Evolutionary conservation across 345 rosid genomes (phyloP).

Genomic region (Isatis tinctoria): DNA sequence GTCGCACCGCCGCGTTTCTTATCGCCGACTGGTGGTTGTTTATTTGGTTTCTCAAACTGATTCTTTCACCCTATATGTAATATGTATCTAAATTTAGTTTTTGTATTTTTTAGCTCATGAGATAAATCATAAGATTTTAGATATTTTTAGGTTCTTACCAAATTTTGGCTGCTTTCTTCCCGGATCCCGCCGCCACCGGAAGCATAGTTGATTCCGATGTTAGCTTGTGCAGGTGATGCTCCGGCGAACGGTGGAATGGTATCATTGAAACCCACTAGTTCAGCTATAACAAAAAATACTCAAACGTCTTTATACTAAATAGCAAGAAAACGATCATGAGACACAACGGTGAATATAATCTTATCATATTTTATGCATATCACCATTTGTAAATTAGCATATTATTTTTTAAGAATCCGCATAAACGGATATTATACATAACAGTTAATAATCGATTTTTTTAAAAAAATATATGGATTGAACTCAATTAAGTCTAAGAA

Average conservation of each 20-base stretch:
- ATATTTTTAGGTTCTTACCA: slow-evolving; percentile 29
- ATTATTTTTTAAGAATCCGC: no score
- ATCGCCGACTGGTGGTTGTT: slow-evolving; percentile 37
- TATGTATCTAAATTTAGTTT: background rate
- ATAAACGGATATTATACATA: no score
- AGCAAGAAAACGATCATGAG: background rate
- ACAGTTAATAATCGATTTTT: background rate
- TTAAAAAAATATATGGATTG: background rate
- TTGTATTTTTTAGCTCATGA: background rate
- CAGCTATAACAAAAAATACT: slow-evolving; percentile 27
- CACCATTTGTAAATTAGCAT: no score
- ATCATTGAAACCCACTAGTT: slow-evolving; percentile 36
- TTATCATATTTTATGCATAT: background rate
- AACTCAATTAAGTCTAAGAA: background rate
- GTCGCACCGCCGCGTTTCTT: slow-evolving; percentile 10
- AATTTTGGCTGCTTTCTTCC: slow-evolving; percentile 40
- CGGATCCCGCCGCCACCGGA: slow-evolving; percentile 63
- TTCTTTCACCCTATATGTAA: slow-evolving; percentile 43
- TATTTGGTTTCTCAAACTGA: slow-evolving; percentile 40
- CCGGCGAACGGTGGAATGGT: slow-evolving; percentile 40
- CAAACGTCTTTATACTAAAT: background rate
- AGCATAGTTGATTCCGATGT: slow-evolving; percentile 59
- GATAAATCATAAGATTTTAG: background rate
- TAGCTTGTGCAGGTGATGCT: slow-evolving; percentile 21
- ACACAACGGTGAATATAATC: background rate